Evolutionary conservation across 352 stramenopile genomes (phyloP), one percentile per base, ranked within the genome.

Genomic region (Plasmopara halstedii): DNA sequence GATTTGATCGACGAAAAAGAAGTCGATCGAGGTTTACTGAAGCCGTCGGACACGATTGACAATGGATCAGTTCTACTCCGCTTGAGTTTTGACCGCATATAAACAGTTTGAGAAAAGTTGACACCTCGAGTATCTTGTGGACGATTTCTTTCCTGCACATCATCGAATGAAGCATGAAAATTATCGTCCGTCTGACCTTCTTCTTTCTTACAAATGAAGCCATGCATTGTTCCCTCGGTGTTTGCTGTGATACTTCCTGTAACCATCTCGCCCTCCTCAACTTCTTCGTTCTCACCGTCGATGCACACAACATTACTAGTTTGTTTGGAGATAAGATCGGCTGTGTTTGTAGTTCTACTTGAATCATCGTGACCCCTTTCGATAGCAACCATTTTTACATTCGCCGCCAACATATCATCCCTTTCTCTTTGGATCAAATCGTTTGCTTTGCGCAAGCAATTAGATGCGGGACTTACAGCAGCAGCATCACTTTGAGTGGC

Each of bases 1-100:
- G 50, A 19, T 7, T 25, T 42, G 15, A 56, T 47, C 6, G 52
- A 62, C 5, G 65, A 74, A 49, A 76, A 74, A 10, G 58, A 79
- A 15, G 62, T 62, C 18, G 64, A 65, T 21, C 62, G 49, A 20
- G 50, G 62, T 20, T 79, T 76, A 37, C 13, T 40, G 18, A 45
- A 50, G 36, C 54, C 51, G 3, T 15, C 40, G 20, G 38, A 65
- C 20, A 11, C 27, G 17, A 19, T 25, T 4, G 47, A 43, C 13
- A 27, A 56, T 34, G 42, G 38, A 44, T 44, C 41, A 25, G 50
- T 61, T 34, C 11, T 57, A 27, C 47, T 67, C 39, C 44, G 56
- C 33, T 61, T 48, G 22, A 50, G 15, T 25, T 53, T 64, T 20
- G 25, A 27, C 17, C 50, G 53, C 43, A 64, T 68, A 21, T 67